phyloP scores from a whole-genome alignment of 1,139 yeast species.

The Suhomyces guaymorum region DNA sequence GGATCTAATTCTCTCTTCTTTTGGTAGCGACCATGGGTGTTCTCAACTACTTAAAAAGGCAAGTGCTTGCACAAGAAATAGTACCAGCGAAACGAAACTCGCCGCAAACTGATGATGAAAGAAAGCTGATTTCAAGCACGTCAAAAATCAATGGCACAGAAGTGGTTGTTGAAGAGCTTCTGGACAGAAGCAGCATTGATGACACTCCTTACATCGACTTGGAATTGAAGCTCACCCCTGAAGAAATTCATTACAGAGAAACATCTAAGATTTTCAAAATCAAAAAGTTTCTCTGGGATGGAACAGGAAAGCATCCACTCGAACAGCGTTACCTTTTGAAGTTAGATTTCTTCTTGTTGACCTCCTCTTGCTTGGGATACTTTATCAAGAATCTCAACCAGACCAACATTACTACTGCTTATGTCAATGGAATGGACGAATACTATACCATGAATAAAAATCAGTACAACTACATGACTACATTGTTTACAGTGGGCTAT shows the following conservation, averaged over 20 bases:
- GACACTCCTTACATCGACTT: conserved; percentile 32
- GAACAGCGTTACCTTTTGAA: conserved; percentile 24
- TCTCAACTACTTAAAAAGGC: conserved; percentile 5
- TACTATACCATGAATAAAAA: conserved; percentile 52
- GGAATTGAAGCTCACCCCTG: conserved; percentile 29
- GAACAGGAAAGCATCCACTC: conserved; percentile 44
- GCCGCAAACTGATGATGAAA: not conserved
- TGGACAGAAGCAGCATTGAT: conserved; percentile 1
- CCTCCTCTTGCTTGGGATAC: conserved; percentile 25
- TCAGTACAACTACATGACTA: conserved; percentile 52
- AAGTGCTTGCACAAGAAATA: conserved; percentile 9
- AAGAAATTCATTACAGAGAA: conserved; percentile 27
- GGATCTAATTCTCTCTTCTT: not conserved
- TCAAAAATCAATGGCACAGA: conserved; percentile 3
- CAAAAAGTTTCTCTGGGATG: conserved; percentile 47
- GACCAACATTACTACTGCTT: conserved; percentile 52
- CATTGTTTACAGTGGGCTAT: conserved; percentile 61
- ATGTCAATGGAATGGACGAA: conserved; percentile 64
- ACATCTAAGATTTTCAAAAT: conserved; percentile 28
- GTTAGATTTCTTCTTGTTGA: conserved; percentile 23
- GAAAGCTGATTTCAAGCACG: conserved; percentile 5
- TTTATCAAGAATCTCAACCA: conserved; percentile 43
- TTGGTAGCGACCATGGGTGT: conserved; percentile 7
- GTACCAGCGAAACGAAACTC: conserved; percentile 1
- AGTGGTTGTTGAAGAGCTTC: conserved; percentile 4